Percentiles rank a stretch among this genome's conserved stretches.
Evolutionary conservation across 2,329 filamentous ascomycete genomes (phyloP).

Genomic region (Phialocephala subalpina): DNA sequence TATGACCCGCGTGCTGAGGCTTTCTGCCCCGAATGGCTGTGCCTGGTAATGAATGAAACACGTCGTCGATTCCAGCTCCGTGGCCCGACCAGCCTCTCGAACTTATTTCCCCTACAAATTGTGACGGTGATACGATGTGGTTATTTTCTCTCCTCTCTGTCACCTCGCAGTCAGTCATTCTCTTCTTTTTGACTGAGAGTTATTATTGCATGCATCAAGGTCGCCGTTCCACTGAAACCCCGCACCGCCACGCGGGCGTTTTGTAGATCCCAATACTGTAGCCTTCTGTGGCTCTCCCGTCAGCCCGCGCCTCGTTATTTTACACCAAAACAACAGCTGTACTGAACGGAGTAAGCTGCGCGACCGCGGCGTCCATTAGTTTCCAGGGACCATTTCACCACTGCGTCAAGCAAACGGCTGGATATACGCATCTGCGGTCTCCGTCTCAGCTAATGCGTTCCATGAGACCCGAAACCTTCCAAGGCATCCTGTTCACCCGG

Average conservation of each 20-base stretch:
- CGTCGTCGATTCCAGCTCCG: not conserved
- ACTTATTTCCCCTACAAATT: not conserved
- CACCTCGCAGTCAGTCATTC: not conserved
- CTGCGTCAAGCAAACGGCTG: not conserved
- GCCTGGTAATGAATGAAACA: not conserved
- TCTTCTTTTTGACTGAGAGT: not conserved
- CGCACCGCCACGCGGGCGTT: not conserved
- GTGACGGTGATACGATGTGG: not conserved
- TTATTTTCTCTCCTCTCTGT: not conserved
- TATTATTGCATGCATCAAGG: not conserved
- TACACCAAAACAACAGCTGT: not conserved
- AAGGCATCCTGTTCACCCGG: constrained; percentile 9
- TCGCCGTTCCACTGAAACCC: not conserved
- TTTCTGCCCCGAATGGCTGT: not conserved
- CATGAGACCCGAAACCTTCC: constrained; percentile 16
- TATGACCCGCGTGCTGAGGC: not conserved
- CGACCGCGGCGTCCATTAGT: not conserved
- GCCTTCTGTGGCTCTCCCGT: not conserved
- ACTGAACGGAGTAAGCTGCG: not conserved
- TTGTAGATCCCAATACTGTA: too few relatives aligned
- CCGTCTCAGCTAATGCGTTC: not conserved
- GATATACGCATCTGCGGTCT: not conserved
- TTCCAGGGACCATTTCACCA: not conserved
- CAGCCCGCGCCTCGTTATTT: not conserved
- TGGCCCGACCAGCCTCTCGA: not conserved